These are phyloP conservation scores for Wickerhamomyces kurtzmanii DNA, from an alignment of 805 yeast genomes.

Conservation along the genomic window DNA sequence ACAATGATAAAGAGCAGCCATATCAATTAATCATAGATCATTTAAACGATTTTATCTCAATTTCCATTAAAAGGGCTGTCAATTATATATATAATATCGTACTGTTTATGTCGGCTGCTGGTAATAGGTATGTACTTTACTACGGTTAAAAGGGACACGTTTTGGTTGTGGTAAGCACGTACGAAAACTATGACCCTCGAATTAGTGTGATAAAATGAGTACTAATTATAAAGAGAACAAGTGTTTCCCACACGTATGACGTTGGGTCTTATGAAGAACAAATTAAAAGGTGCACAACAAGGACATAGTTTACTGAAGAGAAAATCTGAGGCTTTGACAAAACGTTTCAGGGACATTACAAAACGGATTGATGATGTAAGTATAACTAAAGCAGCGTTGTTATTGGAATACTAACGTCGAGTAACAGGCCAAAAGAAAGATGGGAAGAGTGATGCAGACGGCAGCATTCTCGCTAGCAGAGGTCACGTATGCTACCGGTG, in stretches of 20 bases:
- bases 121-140: no score
- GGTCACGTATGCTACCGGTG: constrained; percentile 96
- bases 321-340: constrained; percentile 94
- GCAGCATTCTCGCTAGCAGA: constrained; percentile 97
- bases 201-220: no score
- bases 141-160: no score
- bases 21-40: no score
- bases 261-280: constrained; percentile 86
- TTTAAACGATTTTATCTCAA: no score
- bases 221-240: constrained; percentile 82
- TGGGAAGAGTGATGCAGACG: constrained; percentile 98
- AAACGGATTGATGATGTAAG: constrained; percentile 76
- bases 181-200: no score
- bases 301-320: constrained; percentile 91
- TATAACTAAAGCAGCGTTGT: not conserved
- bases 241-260: constrained; percentile 99
- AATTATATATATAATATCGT: no score
- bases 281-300: constrained; percentile 94
- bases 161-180: no score
- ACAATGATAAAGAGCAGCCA: no score
- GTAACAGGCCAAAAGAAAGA: constrained; percentile 68
- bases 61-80: no score
- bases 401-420: constrained; percentile 4
- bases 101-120: no score
- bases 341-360: constrained; percentile 92